Evolutionary conservation across 805 yeast species (phyloP), one percentile per base, ranked within the genome.

Genomic region (Saccharomycopsis sp.): DNA sequence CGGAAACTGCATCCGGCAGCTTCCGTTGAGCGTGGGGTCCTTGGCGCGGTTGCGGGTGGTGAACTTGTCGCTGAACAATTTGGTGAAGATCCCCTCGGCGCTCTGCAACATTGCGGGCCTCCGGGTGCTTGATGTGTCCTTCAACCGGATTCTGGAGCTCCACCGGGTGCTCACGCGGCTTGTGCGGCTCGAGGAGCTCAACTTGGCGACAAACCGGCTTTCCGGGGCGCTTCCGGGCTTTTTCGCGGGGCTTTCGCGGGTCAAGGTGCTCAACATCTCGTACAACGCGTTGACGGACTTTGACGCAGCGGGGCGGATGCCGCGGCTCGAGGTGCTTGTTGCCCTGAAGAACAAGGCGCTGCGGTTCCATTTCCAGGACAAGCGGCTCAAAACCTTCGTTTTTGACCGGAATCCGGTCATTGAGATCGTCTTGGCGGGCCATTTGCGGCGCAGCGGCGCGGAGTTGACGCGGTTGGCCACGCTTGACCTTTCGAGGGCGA

Each of bases 341-440:
- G 81, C 89, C 7, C 79, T 92, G 1, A 88, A 88, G 68, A 90
- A 90, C 68, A 80, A 80, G 60, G 84, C 91, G 14, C 82, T 95
- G 0, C 79, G 80, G 15, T 86, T 89, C 67, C 80, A 81, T 57
- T 85, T 82, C 66, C 73, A 78, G 52, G 79, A 89, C 65, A 79
- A 80, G 34, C 79, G 79, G 54, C 73, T 91, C 64, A 80, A 87
- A 65, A 79, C 85, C 15, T 75, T 91, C 47, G 87, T 85, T 66
- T 74, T 91, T 52, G 91, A 87, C 67, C 81, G 87, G 67, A 91
- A 91, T 68, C 97, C 97, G 3, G 81, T 91, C 57, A 90, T 97
- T 0, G 78, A 80, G 58, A 77, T 89, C 62, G 79, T 84, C 61
- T 73, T 71, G 41, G 81, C 80, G 37, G 9, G 12, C 9, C 9